Evolutionary conservation across 1,284 basidiomycete species (phyloP).

Genomic region (Moesziomyces parantarcticus): DNA sequence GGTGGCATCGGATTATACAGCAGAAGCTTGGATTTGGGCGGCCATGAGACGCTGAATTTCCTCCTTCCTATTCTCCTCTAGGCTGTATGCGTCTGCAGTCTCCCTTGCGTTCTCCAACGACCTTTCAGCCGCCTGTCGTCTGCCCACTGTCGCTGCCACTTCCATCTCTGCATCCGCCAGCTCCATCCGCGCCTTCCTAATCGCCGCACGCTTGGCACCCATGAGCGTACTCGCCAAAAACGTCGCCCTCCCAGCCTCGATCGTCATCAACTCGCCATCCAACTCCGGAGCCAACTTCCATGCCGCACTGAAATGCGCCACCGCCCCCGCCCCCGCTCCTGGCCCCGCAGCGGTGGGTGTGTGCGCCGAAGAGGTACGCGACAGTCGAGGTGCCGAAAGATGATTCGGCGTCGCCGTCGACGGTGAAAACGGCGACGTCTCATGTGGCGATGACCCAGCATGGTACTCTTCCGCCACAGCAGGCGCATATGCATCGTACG

Average conservation of each 20-base stretch:
- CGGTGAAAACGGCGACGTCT: constrained; percentile 27
- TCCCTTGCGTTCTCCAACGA: constrained; percentile 31
- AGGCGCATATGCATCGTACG: constrained; percentile 16
- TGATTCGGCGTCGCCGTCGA: constrained; percentile 16
- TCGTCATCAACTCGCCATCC: constrained; percentile 26
- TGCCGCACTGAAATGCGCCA: constrained; percentile 15
- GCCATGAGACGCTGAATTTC: constrained; percentile 17
- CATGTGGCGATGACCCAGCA: constrained; percentile 28
- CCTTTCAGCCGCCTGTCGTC: constrained; percentile 11
- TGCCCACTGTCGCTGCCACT: background rate
- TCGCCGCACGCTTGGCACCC: constrained; percentile 4
- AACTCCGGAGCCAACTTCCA: constrained; percentile 27
- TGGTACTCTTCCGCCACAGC: constrained; percentile 7
- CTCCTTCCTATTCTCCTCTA: constrained; percentile 47
- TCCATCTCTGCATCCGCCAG: constrained; percentile 28
- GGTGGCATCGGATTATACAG: no score
- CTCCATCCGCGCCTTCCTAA: background rate
- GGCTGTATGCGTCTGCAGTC: constrained; percentile 36
- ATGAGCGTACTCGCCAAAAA: constrained; percentile 19
- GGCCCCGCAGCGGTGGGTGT: constrained; percentile 5
- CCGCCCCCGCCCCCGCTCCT: background rate
- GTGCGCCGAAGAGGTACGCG: constrained; percentile 38
- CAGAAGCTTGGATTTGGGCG: constrained; percentile 14
- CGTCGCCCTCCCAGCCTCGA: constrained; percentile 13
- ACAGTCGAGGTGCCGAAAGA: constrained; percentile 18